Evolutionary conservation across 495 filamentous ascomycete genomes (phyloP), one percentile per base, ranked within the genome.

Genomic region (Xylaria acuta): DNA sequence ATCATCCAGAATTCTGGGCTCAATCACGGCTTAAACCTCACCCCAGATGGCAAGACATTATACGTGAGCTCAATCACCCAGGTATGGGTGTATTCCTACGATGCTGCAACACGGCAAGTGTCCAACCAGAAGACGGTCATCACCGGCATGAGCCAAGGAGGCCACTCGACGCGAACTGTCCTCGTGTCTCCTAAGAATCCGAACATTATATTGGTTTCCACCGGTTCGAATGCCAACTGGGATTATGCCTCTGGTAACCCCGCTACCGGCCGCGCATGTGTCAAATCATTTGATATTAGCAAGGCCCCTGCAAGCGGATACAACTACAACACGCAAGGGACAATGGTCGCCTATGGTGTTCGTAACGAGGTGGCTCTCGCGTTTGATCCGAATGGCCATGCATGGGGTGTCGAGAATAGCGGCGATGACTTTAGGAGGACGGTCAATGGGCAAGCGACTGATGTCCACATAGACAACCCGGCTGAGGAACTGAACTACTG

Each of bases 401-500:
- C 85, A 16, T 92, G 87, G 82, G 86, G 84, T 6, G 90, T 92
- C 16, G 91, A 92, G 79, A 92, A 92, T 75, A 88, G 86, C 25
- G 89, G 86, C 0, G 89, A 92, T 76, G 70, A 91, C n/a, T 84
- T 92, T 63, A 79, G 74, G 54, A 82, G 90, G n/a, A 79, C 74
- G 0, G 71, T 74, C 20, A 78, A 76, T 53, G 82, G 90, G 32
- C 75, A 85, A 47, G 84, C 85, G 3, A 70, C 81, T 25, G 89
- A 92, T 70, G 86, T 92, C 47, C 90, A 91, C 75, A 79, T 86
- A 62, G 84, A 92, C 73, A 93, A 92, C 76, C 91, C 91, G 0
- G 91, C 88, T 9, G 91, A 92, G 77, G 90, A 93, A 77, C 77
- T 93, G 73, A 93, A 93, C 78, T 92, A 85, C 79, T 88, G 88